Evolutionary conservation across 495 filamentous ascomycete genomes (phyloP).

Genomic region (Penicillium bialowiezense): DNA sequence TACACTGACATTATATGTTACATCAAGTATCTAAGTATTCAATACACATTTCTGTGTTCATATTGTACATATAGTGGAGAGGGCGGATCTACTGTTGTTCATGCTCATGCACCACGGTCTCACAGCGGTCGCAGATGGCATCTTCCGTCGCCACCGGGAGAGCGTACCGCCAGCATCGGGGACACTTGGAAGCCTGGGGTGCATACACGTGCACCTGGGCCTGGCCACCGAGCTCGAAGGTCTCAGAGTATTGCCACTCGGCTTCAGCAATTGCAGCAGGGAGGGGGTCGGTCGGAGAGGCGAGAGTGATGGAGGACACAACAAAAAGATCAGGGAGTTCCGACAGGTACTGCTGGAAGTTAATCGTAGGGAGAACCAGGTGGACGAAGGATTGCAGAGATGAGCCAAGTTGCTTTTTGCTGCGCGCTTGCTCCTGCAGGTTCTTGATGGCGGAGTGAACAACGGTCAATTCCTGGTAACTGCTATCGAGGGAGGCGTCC

Average conservation of each 20-base stretch:
- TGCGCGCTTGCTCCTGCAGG: constrained; percentile 65
- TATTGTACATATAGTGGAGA: not conserved
- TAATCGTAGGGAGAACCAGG: constrained; percentile 31
- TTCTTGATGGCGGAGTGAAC: constrained; percentile 62
- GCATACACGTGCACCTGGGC: constrained; percentile 61
- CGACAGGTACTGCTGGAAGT: constrained; percentile 50
- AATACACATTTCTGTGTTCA: no score
- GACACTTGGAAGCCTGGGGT: constrained; percentile 71
- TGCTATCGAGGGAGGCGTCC: constrained; percentile 35
- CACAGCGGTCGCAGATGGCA: constrained; percentile 70
- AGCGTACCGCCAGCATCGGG: constrained; percentile 83
- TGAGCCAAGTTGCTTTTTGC: constrained; percentile 64
- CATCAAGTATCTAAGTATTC: no score
- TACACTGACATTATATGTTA: no score
- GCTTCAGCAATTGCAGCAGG: constrained; percentile 24
- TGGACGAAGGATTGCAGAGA: constrained; percentile 70
- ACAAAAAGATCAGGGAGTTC: constrained; percentile 76
- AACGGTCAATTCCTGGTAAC: constrained; percentile 56
- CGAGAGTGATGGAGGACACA: constrained; percentile 63
- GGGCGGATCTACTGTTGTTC: not conserved
- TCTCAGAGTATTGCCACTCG: constrained; percentile 54
- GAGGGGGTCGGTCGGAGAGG: constrained; percentile 25
- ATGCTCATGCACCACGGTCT: constrained; percentile 54
- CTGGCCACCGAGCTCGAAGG: constrained; percentile 49
- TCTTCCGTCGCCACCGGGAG: constrained; percentile 52